Percentiles rank a stretch among this genome's conserved stretches.
Conservation (phyloP, 2,329 filamentous ascomycete genomes). For the Zarea fungicola region DNA sequence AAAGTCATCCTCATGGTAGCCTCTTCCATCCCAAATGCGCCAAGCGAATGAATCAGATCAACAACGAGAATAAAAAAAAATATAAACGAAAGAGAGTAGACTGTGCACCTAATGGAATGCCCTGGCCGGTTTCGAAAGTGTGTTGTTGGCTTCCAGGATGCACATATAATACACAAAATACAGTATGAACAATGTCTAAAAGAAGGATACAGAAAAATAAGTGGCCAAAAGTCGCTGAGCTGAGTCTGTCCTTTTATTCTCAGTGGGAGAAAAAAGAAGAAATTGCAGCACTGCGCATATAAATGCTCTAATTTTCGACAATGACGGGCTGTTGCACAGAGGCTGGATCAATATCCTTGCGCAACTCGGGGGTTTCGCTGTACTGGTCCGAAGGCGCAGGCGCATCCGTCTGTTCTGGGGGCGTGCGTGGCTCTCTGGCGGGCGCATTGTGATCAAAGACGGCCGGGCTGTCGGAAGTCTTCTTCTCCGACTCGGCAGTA, state of each 20-base stretch:
- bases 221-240: not conserved
- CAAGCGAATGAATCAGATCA: slow-evolving; percentile 4
- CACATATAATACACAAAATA: slow-evolving; percentile 17
- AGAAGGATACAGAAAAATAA: not conserved
- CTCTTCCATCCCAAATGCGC: slow-evolving; percentile 3
- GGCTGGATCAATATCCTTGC: not conserved
- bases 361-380: not conserved
- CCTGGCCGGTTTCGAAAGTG: not conserved
- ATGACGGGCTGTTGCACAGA: not conserved
- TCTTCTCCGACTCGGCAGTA: not conserved
- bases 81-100: not conserved
- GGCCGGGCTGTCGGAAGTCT: not conserved
- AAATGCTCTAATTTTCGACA: not conserved
- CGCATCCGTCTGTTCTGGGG: slow-evolving; percentile 8
- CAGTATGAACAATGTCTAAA: slow-evolving; percentile 15
- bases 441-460: slow-evolving; percentile 11
- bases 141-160: not conserved
- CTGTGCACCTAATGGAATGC: too few relatives aligned
- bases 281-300: too few relatives aligned
- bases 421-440: slow-evolving; percentile 5
- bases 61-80: slow-evolving; percentile 9
- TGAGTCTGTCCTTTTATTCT: not conserved
- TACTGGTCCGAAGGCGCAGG: not conserved
- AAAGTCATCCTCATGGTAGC: not conserved
- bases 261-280: too few relatives aligned